phyloP scores from a whole-genome alignment of 2,329 filamentous ascomycete genomes.

The Thyridium curvatum region DNA sequence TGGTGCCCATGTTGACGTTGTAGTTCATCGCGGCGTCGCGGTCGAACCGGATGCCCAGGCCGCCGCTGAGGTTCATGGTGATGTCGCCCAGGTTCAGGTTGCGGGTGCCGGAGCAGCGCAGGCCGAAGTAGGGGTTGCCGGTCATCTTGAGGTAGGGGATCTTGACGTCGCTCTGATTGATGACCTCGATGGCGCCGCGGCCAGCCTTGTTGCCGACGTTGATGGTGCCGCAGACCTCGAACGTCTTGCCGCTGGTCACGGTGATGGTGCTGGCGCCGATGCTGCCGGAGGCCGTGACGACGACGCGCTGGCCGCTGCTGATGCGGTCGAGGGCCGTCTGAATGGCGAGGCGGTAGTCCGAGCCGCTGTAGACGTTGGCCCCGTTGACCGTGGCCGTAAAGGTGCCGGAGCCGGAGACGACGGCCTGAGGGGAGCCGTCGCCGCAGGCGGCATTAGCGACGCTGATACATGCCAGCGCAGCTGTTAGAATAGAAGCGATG shows the following conservation, averaged over 20 bases:
- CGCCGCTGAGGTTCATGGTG: conserved; percentile 46
- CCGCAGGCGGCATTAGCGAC: conserved; percentile 37
- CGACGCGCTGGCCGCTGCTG: conserved; percentile 42
- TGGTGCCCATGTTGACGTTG: conserved; percentile 46
- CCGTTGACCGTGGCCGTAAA: conserved; percentile 38
- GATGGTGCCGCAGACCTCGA: conserved; percentile 54
- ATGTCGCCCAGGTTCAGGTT: conserved; percentile 43
- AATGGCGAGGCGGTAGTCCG: conserved; percentile 47
- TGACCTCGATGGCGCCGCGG: conserved; percentile 47
- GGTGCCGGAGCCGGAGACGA: conserved; percentile 39
- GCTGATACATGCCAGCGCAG: conserved; percentile 33
- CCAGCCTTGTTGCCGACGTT: conserved; percentile 33
- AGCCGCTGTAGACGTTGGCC: conserved; percentile 41
- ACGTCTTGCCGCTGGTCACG: conserved; percentile 46
- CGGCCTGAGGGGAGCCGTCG: conserved; percentile 36
- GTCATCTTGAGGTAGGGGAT: conserved; percentile 54
- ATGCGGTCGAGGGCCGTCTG: conserved; percentile 47
- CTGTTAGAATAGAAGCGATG: conserved; percentile 24
- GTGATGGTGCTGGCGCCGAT: conserved; percentile 47
- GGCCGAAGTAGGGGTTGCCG: conserved; percentile 50
- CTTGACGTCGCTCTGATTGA: conserved; percentile 35
- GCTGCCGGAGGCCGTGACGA: conserved; percentile 47
- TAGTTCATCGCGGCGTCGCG: conserved; percentile 44
- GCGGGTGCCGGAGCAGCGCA: conserved; percentile 46
- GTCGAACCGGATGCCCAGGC: conserved; percentile 52